Evolutionary conservation across 305 asterid species (phyloP).

Genomic region (Fraxinus latifolia): DNA sequence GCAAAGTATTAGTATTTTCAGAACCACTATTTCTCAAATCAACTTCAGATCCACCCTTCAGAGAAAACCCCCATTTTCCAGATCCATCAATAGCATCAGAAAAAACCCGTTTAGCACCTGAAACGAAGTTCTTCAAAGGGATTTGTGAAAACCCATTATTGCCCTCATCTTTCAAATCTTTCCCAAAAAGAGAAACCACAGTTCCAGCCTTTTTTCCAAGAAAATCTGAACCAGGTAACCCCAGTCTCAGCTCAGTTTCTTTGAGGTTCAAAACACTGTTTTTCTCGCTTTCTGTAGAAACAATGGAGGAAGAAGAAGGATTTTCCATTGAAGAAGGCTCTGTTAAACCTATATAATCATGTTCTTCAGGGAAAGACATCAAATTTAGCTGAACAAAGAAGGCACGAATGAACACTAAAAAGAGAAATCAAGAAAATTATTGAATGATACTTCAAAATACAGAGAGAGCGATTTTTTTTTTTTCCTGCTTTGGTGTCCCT

Average conservation of each 20-base stretch:
- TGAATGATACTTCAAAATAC: conserved; percentile 10
- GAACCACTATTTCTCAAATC: conserved; percentile 28
- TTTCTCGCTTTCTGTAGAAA: conserved; percentile 12
- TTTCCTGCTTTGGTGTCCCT: conserved; percentile 28
- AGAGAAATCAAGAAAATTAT: conserved; percentile 11
- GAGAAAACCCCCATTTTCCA: conserved; percentile 57
- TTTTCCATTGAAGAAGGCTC: conserved; percentile 40
- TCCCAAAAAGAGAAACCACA: conserved; percentile 57
- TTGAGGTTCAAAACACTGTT: conserved; percentile 36
- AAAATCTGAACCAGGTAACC: conserved; percentile 70
- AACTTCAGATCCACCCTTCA: conserved; percentile 52
- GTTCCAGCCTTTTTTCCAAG: conserved; percentile 41
- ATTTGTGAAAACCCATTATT: conserved; percentile 26
- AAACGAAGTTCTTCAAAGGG: conserved; percentile 37
- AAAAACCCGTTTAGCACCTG: conserved; percentile 70
- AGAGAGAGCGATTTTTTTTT: conserved; percentile 14
- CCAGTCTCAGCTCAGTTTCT: conserved; percentile 79
- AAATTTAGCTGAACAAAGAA: conserved; percentile 18
- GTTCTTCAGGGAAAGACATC: neutral
- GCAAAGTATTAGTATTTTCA: conserved; percentile 9
- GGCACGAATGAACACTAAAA: neutral
- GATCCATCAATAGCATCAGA: conserved; percentile 68
- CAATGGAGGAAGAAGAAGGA: conserved; percentile 15
- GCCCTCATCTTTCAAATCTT: conserved; percentile 43
- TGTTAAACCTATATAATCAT: neutral